A percentile compares a stretch with the other conserved stretches of the same genome.
phyloP scores from a whole-genome alignment of 257 asterid genomes.

The Ballota nigra region DNA sequence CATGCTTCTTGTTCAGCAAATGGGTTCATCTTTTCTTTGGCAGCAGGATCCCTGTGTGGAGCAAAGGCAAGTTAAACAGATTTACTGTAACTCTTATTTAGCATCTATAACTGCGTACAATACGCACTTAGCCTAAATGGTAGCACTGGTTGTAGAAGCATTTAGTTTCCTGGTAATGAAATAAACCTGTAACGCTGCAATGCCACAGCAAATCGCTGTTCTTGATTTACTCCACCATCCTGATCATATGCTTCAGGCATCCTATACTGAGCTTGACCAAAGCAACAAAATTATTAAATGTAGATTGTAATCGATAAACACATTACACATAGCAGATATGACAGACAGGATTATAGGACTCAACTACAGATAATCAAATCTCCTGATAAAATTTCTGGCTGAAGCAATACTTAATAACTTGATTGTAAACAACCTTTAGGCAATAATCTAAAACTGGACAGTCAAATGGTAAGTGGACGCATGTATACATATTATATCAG shows the following conservation, averaged over 20 bases:
- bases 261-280: conserved; percentile 57
- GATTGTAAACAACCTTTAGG: background rate
- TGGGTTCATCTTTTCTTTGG: conserved; percentile 92
- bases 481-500: conserved; percentile 1
- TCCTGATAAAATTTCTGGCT: background rate
- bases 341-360: conserved; percentile 7
- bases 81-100: background rate
- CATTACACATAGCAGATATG: conserved; percentile 1
- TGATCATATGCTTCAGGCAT: conserved; percentile 70
- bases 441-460: conserved; percentile 12
- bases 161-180: conserved; percentile 13
- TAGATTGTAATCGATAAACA: background rate
- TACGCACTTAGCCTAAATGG: conserved; percentile 9
- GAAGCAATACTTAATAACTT: conserved; percentile 7
- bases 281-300: conserved; percentile 1
- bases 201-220: conserved; percentile 51
- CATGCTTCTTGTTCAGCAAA: conserved; percentile 99
- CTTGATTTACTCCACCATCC: conserved; percentile 48
- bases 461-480: background rate
- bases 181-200: conserved; percentile 42
- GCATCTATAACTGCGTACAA: background rate
- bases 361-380: conserved; percentile 7
- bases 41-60: conserved; percentile 61
- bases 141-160: conserved; percentile 6
- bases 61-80: conserved; percentile 23